These are phyloP conservation scores for Citrus maxima DNA, from an alignment of 345 rosid species.

Conservation along the genomic window DNA sequence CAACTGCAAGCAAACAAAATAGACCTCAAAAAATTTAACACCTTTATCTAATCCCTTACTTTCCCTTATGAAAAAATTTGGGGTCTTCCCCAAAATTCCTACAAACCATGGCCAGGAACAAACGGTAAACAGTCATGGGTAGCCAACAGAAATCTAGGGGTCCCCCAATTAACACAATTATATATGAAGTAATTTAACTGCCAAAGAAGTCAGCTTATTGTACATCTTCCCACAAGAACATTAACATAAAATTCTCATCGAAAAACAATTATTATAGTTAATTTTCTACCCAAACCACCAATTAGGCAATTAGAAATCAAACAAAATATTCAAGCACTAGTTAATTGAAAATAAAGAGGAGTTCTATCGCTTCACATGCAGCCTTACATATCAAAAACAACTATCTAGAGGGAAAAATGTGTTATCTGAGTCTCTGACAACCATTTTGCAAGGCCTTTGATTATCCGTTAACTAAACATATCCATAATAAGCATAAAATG, in stretches of 20 bases:
- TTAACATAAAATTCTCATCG: not conserved
- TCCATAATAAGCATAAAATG: not conserved
- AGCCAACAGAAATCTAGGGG: no score
- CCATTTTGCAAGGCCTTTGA: not conserved
- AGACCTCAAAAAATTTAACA: not conserved
- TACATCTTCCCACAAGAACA: not conserved
- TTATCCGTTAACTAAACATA: not conserved
- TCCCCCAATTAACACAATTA: no score
- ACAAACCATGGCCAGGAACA: no score
- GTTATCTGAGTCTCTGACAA: no score
- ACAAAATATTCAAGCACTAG: not conserved
- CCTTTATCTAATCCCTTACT: not conserved
- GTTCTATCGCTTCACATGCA: not conserved
- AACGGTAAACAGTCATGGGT: no score
- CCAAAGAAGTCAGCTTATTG: no score
- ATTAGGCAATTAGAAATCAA: not conserved
- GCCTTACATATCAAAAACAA: not conserved
- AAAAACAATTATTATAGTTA: not conserved
- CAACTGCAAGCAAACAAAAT: not conserved
- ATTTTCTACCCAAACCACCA: not conserved
- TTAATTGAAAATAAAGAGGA: not conserved
- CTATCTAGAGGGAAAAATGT: not conserved
- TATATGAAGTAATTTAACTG: no score
- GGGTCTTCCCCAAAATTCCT: no score
- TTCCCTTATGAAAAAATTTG: not conserved